Conservation (phyloP, 805 yeast species). For the Yamadazyma philogaea region DNA sequence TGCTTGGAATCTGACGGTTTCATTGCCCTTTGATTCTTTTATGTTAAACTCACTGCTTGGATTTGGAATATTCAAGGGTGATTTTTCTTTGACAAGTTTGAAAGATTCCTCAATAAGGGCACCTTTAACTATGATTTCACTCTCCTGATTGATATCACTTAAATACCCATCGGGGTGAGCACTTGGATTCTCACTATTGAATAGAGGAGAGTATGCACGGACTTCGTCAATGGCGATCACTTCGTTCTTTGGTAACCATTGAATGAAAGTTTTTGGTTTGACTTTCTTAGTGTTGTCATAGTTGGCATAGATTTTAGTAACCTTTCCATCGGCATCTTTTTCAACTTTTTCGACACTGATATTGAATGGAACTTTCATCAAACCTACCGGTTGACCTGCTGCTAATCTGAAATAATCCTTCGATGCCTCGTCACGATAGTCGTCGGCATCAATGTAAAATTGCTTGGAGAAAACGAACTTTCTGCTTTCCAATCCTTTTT, state of each 20-base stretch:
- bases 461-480: slow-evolving; percentile 71
- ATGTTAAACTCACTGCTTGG: slow-evolving; percentile 65
- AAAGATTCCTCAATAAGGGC: slow-evolving; percentile 80
- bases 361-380: slow-evolving; percentile 85
- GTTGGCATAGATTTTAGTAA: slow-evolving; percentile 69
- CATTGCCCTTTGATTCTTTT: slow-evolving; percentile 61
- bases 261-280: slow-evolving; percentile 94
- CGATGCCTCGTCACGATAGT: slow-evolving; percentile 63
- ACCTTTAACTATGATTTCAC: slow-evolving; percentile 62
- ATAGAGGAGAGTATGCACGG: slow-evolving; percentile 82
- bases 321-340: slow-evolving; percentile 54
- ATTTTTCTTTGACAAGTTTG: slow-evolving; percentile 57
- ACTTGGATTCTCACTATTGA: slow-evolving; percentile 87
- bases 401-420: slow-evolving; percentile 89
- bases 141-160: slow-evolving; percentile 75
- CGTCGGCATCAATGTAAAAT: slow-evolving; percentile 83
- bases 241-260: slow-evolving; percentile 83
- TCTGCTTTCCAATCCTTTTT: slow-evolving; percentile 76
- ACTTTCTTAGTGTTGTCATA: slow-evolving; percentile 67
- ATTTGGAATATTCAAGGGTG: slow-evolving; percentile 72
- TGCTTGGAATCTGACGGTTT: slow-evolving; percentile 96
- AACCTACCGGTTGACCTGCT: slow-evolving; percentile 91
- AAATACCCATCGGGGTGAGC: slow-evolving; percentile 86
- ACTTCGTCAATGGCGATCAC: slow-evolving; percentile 65
- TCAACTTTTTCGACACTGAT: slow-evolving; percentile 56